Evolutionary conservation across 179 eudicot genomes (phyloP), one percentile per base, ranked within the genome.

Genomic region (Carnegiea gigantea): DNA sequence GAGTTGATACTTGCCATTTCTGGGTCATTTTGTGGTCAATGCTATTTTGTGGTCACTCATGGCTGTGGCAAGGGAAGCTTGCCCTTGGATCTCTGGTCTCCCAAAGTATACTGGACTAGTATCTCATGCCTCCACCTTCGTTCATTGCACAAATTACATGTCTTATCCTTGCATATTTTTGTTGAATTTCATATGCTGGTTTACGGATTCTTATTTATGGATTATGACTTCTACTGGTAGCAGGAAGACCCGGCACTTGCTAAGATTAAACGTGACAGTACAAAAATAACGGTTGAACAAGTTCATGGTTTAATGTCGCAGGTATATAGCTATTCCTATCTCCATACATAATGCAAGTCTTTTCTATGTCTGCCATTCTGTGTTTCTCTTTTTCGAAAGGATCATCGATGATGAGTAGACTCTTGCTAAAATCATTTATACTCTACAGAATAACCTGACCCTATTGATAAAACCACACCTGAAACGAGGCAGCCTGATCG

Each of bases 261-360:
- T 67, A 94, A 95, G 90, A 95, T 95, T 59, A 95, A 95, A 12
- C 92, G 97, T 64, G 99, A 94, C 80, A 95, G 99, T 91, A 91
- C 98, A n/a, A 95, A 95, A 92, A 95, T 94, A 60, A 91, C 98
- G 4, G 99, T 92, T 28, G 99, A 95, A 87, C 97, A 94, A 85
- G 97, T 94, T 76, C 99, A 95, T 87, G 98, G 99, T 36, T 82
- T 95, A 72, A 95, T 95, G 99, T 95, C 99, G 6, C 99, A 94
- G 98, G 99, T 94, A 84, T 51, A 18, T n/a, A 67, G 30, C 38
- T 64, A 23, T 80, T 44, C 77, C 53, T 54, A 17, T 79, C 60
- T 11, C 60, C 3, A 20, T 64, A 71, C 67, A 78, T 33, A 33
- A 70, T 70, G 8, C 73, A 14, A 70, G 46, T 33, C 12, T 15